These are phyloP conservation scores for Russula virescens DNA, from an alignment of 768 basidiomycete species.

Conservation along the genomic window DNA sequence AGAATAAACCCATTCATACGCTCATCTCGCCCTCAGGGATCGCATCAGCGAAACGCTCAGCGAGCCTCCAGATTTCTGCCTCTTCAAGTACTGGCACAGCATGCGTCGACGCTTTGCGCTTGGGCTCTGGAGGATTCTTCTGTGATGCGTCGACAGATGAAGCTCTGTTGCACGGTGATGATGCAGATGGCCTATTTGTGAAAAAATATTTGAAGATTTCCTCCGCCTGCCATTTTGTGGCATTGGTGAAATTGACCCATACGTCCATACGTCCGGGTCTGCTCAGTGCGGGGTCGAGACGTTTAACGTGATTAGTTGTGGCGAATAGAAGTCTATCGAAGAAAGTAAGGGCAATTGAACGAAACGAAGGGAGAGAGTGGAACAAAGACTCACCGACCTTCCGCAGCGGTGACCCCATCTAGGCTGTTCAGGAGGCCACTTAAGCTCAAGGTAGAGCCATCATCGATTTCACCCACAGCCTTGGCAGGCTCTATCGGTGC, in stretches of 20 bases:
- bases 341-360: slow-evolving; percentile 11
- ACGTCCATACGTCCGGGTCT: slow-evolving; percentile 90
- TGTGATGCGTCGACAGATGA: slow-evolving; percentile 45
- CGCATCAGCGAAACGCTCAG: slow-evolving; percentile 76
- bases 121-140: slow-evolving; percentile 64
- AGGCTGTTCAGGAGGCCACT: slow-evolving; percentile 83
- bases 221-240: slow-evolving; percentile 89
- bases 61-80: slow-evolving; percentile 68
- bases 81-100: slow-evolving; percentile 67
- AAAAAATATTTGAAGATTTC: slow-evolving; percentile 94
- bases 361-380: neutral
- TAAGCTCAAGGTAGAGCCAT: slow-evolving; percentile 79
- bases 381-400: slow-evolving; percentile 61
- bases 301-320: slow-evolving; percentile 91
- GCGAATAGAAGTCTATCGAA: slow-evolving; percentile 69
- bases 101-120: slow-evolving; percentile 51
- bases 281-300: slow-evolving; percentile 82
- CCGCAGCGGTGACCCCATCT: slow-evolving; percentile 79
- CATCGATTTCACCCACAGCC: slow-evolving; percentile 41
- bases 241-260: slow-evolving; percentile 87
- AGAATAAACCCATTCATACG: slow-evolving; percentile 40
- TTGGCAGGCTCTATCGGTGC: slow-evolving; percentile 44
- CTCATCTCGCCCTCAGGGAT: slow-evolving; percentile 87
- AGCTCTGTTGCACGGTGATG: slow-evolving; percentile 5
- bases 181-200: slow-evolving; percentile 49